Evolutionary conservation across 345 rosid species (phyloP), one percentile per base, ranked within the genome.

Genomic region (Reutealis trisperma): DNA sequence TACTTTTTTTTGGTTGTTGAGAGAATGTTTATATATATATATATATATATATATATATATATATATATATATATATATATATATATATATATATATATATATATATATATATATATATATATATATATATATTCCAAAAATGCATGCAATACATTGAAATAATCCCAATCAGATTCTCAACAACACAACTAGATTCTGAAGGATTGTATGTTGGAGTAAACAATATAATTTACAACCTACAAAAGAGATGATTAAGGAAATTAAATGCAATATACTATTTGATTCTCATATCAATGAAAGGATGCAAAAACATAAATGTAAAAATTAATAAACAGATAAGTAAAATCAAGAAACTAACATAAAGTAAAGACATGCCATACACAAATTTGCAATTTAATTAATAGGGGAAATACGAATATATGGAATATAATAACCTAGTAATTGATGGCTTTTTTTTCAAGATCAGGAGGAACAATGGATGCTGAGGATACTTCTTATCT

Each of bases 121-220:
- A 58, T 24, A 69, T 12, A 25, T 47, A 62, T n/a, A n/a, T 14
- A 30, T 12, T 54, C n/a, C n/a, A n/a, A n/a, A n/a, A n/a, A n/a
- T n/a, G 13, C 30, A n/a, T 37, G 5, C 12, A 69, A 21, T 37
- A 44, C 13, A 64, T 52, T 27, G 16, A 32, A 64, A n/a, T 15
- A 71, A 75, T n/a, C 25, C 5, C 45, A 22, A 25, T 25, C 32
- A 19, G 11, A 70, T 42, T 79, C 89, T 79, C 32, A 92, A 97
- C 77, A 88, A 77, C 61, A 87, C 89, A 75, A 77, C 84, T 47
- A 87, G 14, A 85, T 94, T 93, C 78, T 91, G 92, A 75, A 85
- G 89, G 98, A 93, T 67, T 94, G 97, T 75, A 94, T 94, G 79
- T 89, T 89, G 6, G 94, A 90, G 71, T 84, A 89, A 70, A 94